Evolutionary conservation across 441 rosid genomes (phyloP).

Genomic region (Capsella rubella): DNA sequence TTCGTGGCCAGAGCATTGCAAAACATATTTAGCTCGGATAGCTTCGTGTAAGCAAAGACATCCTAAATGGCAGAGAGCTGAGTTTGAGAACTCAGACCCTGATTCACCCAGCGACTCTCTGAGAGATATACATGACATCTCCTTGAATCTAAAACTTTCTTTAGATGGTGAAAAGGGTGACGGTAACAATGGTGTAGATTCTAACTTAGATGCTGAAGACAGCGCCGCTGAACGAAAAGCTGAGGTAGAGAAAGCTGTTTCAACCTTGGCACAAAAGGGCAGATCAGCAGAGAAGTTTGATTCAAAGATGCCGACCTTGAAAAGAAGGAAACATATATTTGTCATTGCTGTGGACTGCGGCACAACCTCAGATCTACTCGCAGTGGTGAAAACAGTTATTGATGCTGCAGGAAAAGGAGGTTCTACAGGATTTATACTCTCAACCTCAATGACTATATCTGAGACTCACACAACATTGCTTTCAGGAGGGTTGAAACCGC

Average conservation of each 20-base stretch:
- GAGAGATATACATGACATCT: slow-evolving; percentile 81
- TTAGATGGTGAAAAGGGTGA: slow-evolving; percentile 79
- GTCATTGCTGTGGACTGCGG: slow-evolving; percentile 82
- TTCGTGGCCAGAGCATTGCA: slow-evolving; percentile 97
- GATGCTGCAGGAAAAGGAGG: slow-evolving; percentile 64
- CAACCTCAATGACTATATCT: slow-evolving; percentile 77
- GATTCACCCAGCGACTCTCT: slow-evolving; percentile 87
- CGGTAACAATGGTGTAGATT: slow-evolving; percentile 43
- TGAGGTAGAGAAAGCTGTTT: slow-evolving; percentile 59
- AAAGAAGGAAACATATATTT: slow-evolving; percentile 70
- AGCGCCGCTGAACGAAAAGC: slow-evolving; percentile 49
- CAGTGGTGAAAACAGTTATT: slow-evolving; percentile 52
- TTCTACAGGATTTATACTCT: slow-evolving; percentile 73
- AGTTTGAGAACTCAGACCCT: slow-evolving; percentile 54
- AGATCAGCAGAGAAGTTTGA: slow-evolving; percentile 55
- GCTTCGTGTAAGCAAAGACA: slow-evolving; percentile 82
- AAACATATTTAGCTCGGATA: slow-evolving; percentile 73
- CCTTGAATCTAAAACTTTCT: slow-evolving; percentile 76
- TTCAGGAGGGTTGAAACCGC: slow-evolving; percentile 67
- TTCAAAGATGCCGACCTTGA: slow-evolving; percentile 60
- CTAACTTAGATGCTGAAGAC: slow-evolving; percentile 62
- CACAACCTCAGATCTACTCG: slow-evolving; percentile 48
- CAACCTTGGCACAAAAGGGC: slow-evolving; percentile 60
- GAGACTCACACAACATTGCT: slow-evolving; percentile 71
- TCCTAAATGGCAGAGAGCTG: slow-evolving; percentile 83